Percentiles rank a stretch among this genome's conserved stretches.
Conservation (phyloP, 129 eudicot genomes). For the Chrysanthemum seticuspe region DNA sequence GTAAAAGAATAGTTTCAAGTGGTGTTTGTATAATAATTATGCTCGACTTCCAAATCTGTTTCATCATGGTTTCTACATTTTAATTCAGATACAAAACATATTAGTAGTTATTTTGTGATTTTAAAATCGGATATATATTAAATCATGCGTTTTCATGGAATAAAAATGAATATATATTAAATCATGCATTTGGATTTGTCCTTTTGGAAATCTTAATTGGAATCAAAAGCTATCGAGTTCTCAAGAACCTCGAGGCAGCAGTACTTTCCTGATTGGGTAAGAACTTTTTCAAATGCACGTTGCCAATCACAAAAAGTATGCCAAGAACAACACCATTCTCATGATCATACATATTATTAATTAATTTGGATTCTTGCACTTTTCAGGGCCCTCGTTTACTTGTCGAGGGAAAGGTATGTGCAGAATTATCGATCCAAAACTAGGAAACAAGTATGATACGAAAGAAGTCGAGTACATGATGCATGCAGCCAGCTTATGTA, state of each 20-base stretch:
- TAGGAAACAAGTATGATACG: conserved; percentile 32
- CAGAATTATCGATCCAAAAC: conserved; percentile 37
- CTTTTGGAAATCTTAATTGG: conserved; percentile 50
- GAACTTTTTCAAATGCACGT: not conserved
- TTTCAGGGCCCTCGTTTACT: conserved; percentile 37
- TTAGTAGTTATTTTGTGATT: too few species aligned
- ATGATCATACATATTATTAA: not conserved
- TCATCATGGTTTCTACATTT: too few species aligned
- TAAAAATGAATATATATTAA: too few species aligned
- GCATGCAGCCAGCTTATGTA: conserved; percentile 38
- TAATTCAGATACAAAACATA: too few species aligned
- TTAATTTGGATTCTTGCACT: not conserved
- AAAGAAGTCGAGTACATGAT: conserved; percentile 42
- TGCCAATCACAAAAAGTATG: too few species aligned
- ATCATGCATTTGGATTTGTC: conserved; percentile 51
- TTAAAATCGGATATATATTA: too few species aligned
- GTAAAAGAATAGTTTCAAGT: too few species aligned
- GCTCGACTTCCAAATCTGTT: too few species aligned
- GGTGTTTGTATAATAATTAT: too few species aligned
- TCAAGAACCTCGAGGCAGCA: conserved; percentile 35
- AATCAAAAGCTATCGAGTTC: conserved; percentile 43
- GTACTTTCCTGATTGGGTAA: conserved; percentile 36
- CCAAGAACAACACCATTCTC: not conserved
- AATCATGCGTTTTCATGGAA: too few species aligned
- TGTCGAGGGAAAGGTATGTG: conserved; percentile 15